Evolutionary conservation across 1,284 basidiomycete genomes (phyloP).

Genomic region (Ustilago bromivora): DNA sequence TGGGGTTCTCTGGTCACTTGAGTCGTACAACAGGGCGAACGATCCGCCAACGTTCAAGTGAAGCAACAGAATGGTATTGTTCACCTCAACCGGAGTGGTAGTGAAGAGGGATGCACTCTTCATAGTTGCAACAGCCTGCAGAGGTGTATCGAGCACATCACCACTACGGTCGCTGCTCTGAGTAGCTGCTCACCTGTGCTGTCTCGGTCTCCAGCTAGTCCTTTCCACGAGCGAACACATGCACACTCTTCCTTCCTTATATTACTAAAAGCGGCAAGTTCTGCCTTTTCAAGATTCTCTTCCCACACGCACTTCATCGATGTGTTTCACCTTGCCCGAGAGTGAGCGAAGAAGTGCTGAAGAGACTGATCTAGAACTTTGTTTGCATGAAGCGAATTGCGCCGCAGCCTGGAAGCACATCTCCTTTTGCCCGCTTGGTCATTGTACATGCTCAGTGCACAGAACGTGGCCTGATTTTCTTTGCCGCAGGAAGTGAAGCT

Average conservation of each 20-base stretch:
- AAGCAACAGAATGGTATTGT: background rate
- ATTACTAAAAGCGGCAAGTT: conserved; percentile 6
- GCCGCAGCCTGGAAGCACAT: background rate
- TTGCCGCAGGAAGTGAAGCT: background rate
- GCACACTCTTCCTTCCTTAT: background rate
- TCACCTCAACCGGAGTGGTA: background rate
- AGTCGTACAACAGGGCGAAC: background rate
- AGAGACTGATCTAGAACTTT: background rate
- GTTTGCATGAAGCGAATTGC: background rate
- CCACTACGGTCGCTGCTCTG: background rate
- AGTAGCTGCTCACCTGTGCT: background rate
- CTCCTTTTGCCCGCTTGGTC: background rate
- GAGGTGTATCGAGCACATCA: background rate
- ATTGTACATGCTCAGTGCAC: background rate
- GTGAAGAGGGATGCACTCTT: background rate
- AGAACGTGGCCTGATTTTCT: background rate
- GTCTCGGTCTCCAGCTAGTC: background rate
- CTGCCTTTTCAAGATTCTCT: background rate
- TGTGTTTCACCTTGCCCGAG: conserved; percentile 7
- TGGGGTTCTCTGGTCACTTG: background rate
- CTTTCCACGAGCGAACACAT: conserved; percentile 8
- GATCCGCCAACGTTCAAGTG: background rate
- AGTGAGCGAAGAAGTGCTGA: background rate
- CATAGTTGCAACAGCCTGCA: too few species aligned
- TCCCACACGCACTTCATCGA: conserved; percentile 6